phyloP scores from a whole-genome alignment of 441 rosid species.

The Gossypium davidsonii region DNA sequence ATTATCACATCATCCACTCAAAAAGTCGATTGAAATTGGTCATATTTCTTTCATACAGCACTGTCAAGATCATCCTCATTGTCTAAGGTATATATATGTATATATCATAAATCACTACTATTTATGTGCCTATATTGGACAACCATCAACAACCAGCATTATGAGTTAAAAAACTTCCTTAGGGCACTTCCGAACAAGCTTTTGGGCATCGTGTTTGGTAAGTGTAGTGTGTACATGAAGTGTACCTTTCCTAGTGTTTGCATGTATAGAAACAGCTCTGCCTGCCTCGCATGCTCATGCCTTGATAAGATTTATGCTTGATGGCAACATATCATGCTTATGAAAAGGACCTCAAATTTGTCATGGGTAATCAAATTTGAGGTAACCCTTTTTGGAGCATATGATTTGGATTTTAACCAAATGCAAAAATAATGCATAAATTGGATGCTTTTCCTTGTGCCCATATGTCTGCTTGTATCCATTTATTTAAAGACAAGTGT shows the following conservation, averaged over 20 bases:
- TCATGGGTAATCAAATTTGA: neutral
- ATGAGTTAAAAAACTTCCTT: neutral
- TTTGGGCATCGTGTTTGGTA: neutral
- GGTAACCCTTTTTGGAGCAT: neutral
- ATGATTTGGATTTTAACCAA: conserved; percentile 6
- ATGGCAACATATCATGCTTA: neutral
- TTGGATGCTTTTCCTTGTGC: conserved; percentile 7
- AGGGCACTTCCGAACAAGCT: neutral
- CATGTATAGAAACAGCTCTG: neutral
- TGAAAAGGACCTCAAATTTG: neutral
- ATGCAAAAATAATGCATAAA: neutral
- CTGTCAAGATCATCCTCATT: neutral
- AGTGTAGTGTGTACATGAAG: neutral
- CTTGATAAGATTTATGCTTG: neutral
- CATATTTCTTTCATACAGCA: neutral
- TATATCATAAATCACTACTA: neutral
- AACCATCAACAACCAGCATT: neutral
- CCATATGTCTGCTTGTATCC: conserved; percentile 1
- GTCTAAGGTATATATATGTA: neutral
- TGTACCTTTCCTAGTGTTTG: neutral
- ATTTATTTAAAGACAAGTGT: neutral
- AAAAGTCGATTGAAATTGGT: neutral
- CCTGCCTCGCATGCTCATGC: neutral
- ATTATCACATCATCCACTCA: neutral
- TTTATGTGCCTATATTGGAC: neutral